These are phyloP conservation scores for Russula vinacea DNA, from an alignment of 768 basidiomycete genomes.

Conservation along the genomic window DNA sequence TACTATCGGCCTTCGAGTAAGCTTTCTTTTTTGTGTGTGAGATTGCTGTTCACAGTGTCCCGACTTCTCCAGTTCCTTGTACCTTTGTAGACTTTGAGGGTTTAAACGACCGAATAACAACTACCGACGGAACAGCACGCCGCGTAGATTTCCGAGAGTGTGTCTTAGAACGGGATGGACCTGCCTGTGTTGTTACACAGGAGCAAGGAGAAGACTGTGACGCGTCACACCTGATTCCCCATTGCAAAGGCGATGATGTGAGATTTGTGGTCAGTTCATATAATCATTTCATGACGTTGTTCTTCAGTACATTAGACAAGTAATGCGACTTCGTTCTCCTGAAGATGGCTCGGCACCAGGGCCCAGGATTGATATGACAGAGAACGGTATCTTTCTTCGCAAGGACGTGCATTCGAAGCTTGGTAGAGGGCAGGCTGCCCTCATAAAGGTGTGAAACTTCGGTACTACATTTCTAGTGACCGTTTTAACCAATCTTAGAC, in stretches of 20 bases:
- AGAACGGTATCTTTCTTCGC: not conserved
- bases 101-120: not conserved
- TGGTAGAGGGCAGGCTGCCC: not conserved
- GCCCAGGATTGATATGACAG: not conserved
- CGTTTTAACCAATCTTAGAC: constrained; percentile 12
- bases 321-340: not conserved
- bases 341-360: not conserved
- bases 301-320: not conserved
- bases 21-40: not conserved
- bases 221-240: not conserved
- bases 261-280: constrained; percentile 2
- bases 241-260: constrained; percentile 1
- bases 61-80: not conserved
- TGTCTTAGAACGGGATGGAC: not conserved
- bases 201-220: not conserved
- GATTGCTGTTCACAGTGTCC: not conserved
- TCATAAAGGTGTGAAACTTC: constrained; percentile 8
- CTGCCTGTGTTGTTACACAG: constrained; percentile 2
- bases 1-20: constrained; percentile 9
- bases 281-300: not conserved
- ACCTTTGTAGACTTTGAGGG: not conserved
- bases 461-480: not conserved
- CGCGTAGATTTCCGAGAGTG: not conserved
- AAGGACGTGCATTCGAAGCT: not conserved
- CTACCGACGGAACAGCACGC: not conserved